A percentile compares a stretch with the other conserved stretches of the same genome.
Conservation (phyloP, 2,329 filamentous ascomycete species). For the Dactylellina cionopaga region DNA sequence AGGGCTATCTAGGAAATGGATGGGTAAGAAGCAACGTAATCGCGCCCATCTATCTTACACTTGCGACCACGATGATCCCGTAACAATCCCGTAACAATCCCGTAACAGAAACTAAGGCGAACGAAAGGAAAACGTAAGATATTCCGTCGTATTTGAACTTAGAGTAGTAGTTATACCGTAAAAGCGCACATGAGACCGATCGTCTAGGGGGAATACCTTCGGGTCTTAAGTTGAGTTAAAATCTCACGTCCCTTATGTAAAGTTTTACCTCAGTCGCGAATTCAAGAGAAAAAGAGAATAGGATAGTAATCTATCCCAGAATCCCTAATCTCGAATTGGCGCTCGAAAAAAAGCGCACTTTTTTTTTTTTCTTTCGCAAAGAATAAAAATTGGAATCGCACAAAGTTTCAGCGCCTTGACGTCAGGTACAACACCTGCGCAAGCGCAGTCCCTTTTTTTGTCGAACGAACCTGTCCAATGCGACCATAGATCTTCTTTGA, state of each 20-base stretch:
- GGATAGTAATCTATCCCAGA: slow-evolving; percentile 9
- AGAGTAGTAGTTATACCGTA: too few relatives aligned
- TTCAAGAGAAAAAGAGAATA: not conserved
- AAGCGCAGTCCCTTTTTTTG: slow-evolving; percentile 5
- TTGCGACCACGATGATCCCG: slow-evolving; percentile 31
- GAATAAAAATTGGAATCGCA: too few relatives aligned
- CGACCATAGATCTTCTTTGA: too few relatives aligned
- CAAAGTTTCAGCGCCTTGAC: slow-evolving; percentile 38
- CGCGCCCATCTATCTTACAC: slow-evolving; percentile 17
- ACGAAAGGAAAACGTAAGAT: too few relatives aligned
- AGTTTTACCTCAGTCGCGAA: too few relatives aligned
- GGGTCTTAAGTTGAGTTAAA: too few relatives aligned
- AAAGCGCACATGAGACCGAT: too few relatives aligned
- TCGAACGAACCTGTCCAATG: slow-evolving; percentile 20
- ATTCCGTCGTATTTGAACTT: too few relatives aligned
- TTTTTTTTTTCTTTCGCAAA: slow-evolving; percentile 20
- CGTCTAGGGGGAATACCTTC: too few relatives aligned
- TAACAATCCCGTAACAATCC: not conserved
- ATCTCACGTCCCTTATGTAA: too few relatives aligned
- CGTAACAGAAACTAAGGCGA: slow-evolving; percentile 4
- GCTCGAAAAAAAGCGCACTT: slow-evolving; percentile 18
- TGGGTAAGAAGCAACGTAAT: slow-evolving; percentile 34
- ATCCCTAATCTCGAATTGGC: slow-evolving; percentile 19
- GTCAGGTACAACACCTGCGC: slow-evolving; percentile 49
- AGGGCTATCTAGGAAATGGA: too few relatives aligned